A percentile compares a stretch with the other conserved stretches of the same genome.
phyloP scores from a whole-genome alignment of 2,329 filamentous ascomycete genomes.

The Apiospora saccharicola region DNA sequence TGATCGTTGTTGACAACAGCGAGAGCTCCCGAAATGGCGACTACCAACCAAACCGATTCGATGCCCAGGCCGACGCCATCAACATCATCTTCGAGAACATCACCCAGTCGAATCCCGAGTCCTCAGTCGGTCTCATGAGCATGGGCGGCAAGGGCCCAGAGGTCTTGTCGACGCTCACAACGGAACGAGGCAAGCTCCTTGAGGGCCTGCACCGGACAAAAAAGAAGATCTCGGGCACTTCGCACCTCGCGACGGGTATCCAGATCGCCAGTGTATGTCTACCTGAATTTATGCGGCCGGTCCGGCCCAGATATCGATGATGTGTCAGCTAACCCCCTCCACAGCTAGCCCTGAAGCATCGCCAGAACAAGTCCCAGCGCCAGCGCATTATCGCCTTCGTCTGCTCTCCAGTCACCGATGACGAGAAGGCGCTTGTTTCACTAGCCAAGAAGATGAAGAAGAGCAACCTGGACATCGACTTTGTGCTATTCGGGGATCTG shows the following conservation, averaged over 20 bases:
- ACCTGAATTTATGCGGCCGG: not conserved
- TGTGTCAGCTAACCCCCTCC: constrained; percentile 15
- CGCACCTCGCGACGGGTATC: constrained; percentile 90
- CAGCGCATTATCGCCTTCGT: constrained; percentile 97
- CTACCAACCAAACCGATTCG: constrained; percentile 88
- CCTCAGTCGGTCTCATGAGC: constrained; percentile 96
- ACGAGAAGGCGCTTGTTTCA: constrained; percentile 86
- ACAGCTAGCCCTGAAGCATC: constrained; percentile 94
- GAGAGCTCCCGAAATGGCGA: constrained; percentile 98
- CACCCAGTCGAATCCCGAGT: constrained; percentile 94
- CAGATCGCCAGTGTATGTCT: constrained; percentile 87
- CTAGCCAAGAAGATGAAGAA: constrained; percentile 99
- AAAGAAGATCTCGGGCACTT: constrained; percentile 87
- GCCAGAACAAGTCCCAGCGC: constrained; percentile 95
- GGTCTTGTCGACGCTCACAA: constrained; percentile 94
- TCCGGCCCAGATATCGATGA: not conserved
- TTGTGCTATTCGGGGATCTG: constrained; percentile 92
- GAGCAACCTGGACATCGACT: constrained; percentile 91
- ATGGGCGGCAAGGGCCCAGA: constrained; percentile 98
- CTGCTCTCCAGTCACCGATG: constrained; percentile 90
- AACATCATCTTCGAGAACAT: constrained; percentile 96
- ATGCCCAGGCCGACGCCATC: constrained; percentile 94
- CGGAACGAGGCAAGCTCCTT: constrained; percentile 94
- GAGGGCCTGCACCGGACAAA: constrained; percentile 89
- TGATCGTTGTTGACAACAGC: constrained; percentile 99